These are phyloP conservation scores for Paramecium sexaurelia DNA, from an alignment of 73 alveolate genomes.

Conservation along the genomic window DNA sequence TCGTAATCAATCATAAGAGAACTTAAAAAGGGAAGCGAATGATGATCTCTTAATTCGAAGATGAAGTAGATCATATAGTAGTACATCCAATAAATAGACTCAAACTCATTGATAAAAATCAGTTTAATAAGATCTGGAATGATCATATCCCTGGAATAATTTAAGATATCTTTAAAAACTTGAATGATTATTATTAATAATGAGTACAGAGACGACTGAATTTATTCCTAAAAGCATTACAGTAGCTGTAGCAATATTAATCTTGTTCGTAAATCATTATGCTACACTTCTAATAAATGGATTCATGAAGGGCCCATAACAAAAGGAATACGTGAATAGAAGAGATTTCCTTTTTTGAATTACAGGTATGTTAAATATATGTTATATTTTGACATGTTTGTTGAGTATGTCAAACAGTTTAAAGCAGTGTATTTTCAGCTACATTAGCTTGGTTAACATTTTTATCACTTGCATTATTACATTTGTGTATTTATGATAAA, in stretches of 20 bases:
- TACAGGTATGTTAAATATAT: not conserved
- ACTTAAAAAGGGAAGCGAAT: not conserved
- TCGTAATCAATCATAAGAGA: not conserved
- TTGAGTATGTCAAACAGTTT: not conserved
- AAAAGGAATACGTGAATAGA: not conserved
- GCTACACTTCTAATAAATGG: not conserved
- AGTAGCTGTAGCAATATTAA: not conserved
- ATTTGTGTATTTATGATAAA: not conserved
- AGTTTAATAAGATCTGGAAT: not conserved
- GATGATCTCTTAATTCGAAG: not conserved
- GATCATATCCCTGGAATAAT: not conserved
- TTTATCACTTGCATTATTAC: not conserved
- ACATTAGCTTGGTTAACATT: not conserved
- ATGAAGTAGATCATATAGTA: not conserved
- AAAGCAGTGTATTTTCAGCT: not conserved
- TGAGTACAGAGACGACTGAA: conserved; percentile 6
- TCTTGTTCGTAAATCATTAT: not conserved
- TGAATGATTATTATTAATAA: not conserved
- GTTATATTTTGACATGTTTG: not conserved
- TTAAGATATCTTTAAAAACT: not conserved
- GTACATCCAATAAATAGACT: not conserved
- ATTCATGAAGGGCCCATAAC: not conserved
- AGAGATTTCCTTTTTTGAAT: conserved; percentile 18
- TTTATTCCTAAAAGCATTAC: conserved; percentile 8
- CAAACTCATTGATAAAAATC: not conserved